phyloP scores from a whole-genome alignment of 805 yeast genomes.

The Kuraishia hungarica region DNA sequence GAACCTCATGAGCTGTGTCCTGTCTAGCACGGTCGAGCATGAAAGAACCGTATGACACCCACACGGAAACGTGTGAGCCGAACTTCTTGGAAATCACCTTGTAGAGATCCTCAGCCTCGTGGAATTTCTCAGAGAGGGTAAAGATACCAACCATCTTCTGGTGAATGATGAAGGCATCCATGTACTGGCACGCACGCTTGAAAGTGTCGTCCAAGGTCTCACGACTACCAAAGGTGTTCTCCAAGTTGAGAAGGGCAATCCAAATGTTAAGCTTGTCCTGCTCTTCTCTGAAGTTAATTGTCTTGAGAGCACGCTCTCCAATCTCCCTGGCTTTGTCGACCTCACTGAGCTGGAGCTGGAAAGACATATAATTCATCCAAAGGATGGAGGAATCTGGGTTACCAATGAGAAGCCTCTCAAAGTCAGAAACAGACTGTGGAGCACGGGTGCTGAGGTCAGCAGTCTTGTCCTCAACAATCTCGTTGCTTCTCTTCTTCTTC shows the following conservation, averaged over 20 bases:
- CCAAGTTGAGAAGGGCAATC: constrained; percentile 92
- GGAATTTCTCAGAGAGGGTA: constrained; percentile 61
- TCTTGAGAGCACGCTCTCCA: constrained; percentile 85
- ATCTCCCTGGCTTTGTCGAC: constrained; percentile 90
- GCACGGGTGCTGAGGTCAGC: constrained; percentile 75
- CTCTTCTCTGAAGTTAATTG: constrained; percentile 86
- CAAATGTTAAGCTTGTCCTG: constrained; percentile 89
- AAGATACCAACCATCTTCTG: constrained; percentile 71
- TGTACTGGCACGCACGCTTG: constrained; percentile 79
- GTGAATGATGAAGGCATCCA: constrained; percentile 83
- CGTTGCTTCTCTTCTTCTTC: constrained; percentile 31
- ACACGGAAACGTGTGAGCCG: constrained; percentile 59
- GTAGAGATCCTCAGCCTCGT: constrained; percentile 63
- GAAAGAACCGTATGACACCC: constrained; percentile 79
- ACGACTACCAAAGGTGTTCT: constrained; percentile 83
- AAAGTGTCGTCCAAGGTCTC: constrained; percentile 76
- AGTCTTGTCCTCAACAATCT: constrained; percentile 67
- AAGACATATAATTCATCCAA: constrained; percentile 99
- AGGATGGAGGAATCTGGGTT: constrained; percentile 87
- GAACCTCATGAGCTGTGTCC: constrained; percentile 62
- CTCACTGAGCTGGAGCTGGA: constrained; percentile 91
- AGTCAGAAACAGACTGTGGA: constrained; percentile 88
- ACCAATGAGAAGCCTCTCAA: constrained; percentile 85
- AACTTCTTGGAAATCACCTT: constrained; percentile 69
- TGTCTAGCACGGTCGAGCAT: constrained; percentile 48